Evolutionary conservation across 495 filamentous ascomycete genomes (phyloP), one percentile per base, ranked within the genome.

Genomic region (Trypethelium eluteriae): DNA sequence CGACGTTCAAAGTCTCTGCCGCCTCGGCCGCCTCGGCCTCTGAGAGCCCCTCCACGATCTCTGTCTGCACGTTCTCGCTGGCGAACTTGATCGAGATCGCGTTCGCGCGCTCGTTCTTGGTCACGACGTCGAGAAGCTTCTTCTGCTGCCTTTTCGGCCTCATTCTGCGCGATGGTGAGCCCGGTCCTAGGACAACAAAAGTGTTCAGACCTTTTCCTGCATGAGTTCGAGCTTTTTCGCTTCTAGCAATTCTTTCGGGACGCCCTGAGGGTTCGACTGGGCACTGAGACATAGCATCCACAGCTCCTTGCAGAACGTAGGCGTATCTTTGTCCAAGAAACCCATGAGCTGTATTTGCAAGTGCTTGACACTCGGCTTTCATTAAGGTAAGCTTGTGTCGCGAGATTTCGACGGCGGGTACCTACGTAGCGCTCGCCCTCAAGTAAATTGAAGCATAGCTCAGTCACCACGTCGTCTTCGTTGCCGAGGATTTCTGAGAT

Each of bases 381-480:
- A 7, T 35, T 9, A 9, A 6, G 32, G 32, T 59, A 7, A 59
- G 53, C 34, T 5, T 18, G 11, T 0, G 36, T 5, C 2, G 11
- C 7, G 3, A 10, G 7, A 6, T 32, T 9, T 36, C 18, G 18
- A n/a, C 0, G 18, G 25, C 35, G 10, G 32, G 36, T 32, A 85
- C 91, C 67, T 80, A 97, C 93, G 78, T 84, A 89, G 70, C 90
- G 85, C 49, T 85, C 77, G 25, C 86, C 88, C 73, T 97, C 94
- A 25, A 98, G 81, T 39, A 96, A 78, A 72, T 93, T 91, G 78
- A 92, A 96, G 74, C 91, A 91, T 12, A 95, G 85, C 76, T 96
- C 92, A 66, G 92, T 93, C 32, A 98, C 88, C 39, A 98, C 90
- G 72, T 98, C 94, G 74, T 98, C 94, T 68, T 98, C 94, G 73